Percentiles rank a stretch among this genome's conserved stretches.
Evolutionary conservation across 2,329 filamentous ascomycete genomes (phyloP).

Genomic region (Fusarium temperatum): DNA sequence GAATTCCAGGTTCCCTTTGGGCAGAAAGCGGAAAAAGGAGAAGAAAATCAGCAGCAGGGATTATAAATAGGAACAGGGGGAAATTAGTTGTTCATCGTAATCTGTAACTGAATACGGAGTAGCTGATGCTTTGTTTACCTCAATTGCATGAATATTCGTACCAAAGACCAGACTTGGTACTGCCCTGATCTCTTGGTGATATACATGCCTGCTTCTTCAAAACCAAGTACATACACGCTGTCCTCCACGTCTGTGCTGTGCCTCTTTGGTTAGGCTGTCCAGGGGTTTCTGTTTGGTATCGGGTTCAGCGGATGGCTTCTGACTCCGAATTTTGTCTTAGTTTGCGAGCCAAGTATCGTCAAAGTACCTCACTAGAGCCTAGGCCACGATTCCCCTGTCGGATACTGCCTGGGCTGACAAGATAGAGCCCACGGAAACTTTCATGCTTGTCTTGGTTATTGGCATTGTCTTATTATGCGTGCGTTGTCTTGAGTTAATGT

Average conservation of each 20-base stretch:
- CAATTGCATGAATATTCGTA: neutral
- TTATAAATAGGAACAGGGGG: constrained; percentile 22
- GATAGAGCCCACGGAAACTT: constrained; percentile 17
- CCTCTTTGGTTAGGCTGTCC: constrained; percentile 13
- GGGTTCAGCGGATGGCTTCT: constrained; percentile 20
- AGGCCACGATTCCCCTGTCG: constrained; percentile 8
- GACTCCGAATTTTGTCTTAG: constrained; percentile 7
- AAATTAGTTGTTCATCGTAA: constrained; percentile 28
- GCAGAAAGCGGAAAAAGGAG: constrained; percentile 19
- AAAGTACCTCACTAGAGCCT: constrained; percentile 17
- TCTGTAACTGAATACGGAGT: constrained; percentile 15
- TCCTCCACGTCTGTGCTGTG: constrained; percentile 16
- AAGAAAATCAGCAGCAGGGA: constrained; percentile 22
- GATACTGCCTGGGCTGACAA: neutral
- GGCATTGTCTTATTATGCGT: constrained; percentile 6
- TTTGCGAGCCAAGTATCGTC: constrained; percentile 16
- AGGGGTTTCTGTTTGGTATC: constrained; percentile 19
- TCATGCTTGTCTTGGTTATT: constrained; percentile 25
- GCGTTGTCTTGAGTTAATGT: neutral
- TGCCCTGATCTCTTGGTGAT: neutral
- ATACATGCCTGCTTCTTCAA: constrained; percentile 2
- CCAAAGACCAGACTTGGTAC: neutral
- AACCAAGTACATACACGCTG: constrained; percentile 8
- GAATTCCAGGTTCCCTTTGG: neutral
- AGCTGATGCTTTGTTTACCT: neutral